Conservation (phyloP, 202 grass and related monocot genomes). For the Brachypodium distachyon region DNA sequence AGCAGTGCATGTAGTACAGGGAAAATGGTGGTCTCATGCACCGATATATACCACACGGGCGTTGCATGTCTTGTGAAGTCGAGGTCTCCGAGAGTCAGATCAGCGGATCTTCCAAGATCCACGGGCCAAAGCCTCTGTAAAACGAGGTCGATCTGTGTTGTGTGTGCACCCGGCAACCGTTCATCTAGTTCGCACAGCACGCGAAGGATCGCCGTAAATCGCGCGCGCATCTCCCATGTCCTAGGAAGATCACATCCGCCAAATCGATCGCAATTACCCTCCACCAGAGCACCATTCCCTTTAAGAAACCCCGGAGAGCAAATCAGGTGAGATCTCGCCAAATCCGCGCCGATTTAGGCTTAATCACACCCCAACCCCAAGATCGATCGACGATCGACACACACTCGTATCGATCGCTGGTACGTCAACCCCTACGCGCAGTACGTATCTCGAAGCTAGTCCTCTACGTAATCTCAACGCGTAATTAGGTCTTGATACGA, state of each 20-base stretch:
- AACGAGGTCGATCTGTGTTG: not conserved
- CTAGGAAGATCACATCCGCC: conserved; percentile 7
- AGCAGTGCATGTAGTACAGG: no score
- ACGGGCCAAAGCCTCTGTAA: not conserved
- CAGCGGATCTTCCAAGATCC: not conserved
- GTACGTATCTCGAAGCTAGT: not conserved
- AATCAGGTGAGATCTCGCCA: not conserved
- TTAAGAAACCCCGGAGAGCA: not conserved
- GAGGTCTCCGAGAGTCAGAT: not conserved
- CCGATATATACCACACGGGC: no score
- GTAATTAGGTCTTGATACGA: not conserved
- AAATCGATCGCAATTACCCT: not conserved
- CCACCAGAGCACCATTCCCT: not conserved
- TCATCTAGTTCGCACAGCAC: not conserved
- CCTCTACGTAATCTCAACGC: not conserved
- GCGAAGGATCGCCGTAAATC: not conserved
- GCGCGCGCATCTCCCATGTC: not conserved
- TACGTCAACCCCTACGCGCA: not conserved
- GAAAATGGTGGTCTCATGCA: no score
- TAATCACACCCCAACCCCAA: not conserved
- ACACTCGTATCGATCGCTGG: not conserved
- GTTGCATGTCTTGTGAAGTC: no score
- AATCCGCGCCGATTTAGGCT: not conserved
- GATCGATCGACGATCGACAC: not conserved
- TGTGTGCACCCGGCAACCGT: not conserved